These are phyloP conservation scores for Manihot esculenta DNA, from an alignment of 441 rosid genomes.

Conservation along the genomic window DNA sequence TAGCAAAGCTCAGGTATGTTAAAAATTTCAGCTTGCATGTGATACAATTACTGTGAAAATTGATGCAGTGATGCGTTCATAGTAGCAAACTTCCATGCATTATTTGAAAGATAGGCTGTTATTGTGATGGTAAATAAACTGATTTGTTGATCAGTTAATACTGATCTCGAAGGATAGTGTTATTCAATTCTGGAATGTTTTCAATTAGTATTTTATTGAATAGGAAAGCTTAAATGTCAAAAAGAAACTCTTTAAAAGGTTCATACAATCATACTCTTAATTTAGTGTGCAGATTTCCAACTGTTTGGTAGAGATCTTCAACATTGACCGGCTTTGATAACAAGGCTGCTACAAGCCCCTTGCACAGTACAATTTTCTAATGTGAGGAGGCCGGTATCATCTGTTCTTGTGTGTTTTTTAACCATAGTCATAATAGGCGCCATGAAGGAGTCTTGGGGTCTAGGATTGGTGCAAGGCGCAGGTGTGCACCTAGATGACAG, in stretches of 20 bases:
- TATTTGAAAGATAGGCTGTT: no score
- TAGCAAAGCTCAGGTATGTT: conserved; percentile 58
- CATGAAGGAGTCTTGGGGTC: no score
- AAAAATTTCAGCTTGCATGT: background rate
- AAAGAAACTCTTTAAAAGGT: no score
- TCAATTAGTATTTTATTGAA: background rate
- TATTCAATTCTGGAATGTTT: no score
- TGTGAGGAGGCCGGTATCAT: background rate
- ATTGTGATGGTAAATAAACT: background rate
- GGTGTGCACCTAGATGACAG: no score
- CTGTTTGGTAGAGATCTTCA: conserved; percentile 6
- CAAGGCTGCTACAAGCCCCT: background rate
- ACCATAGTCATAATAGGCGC: no score
- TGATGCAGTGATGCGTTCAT: background rate
- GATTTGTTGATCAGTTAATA: background rate
- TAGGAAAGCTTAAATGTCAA: background rate
- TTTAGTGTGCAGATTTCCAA: no score
- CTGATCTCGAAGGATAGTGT: background rate
- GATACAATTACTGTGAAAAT: background rate
- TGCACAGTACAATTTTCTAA: background rate
- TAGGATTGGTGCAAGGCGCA: no score
- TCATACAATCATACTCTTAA: no score
- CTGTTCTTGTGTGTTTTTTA: background rate
- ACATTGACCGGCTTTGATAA: background rate
- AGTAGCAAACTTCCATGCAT: background rate